These are phyloP conservation scores for Pythium phragmiticola DNA, from an alignment of 352 stramenopile species.

Conservation along the genomic window DNA sequence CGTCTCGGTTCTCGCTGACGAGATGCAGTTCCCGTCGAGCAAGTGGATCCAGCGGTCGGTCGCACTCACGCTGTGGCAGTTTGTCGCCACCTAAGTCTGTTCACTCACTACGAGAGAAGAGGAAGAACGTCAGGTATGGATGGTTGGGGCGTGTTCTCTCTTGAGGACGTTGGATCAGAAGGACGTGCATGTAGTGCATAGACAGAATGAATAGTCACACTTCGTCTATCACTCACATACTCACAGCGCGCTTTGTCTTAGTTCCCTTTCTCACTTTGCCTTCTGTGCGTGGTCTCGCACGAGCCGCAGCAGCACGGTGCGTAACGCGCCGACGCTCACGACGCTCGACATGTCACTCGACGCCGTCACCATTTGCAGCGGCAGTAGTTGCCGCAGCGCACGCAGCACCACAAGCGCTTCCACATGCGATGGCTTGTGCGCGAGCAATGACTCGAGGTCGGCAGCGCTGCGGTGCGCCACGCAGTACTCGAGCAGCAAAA, in stretches of 20 bases:
- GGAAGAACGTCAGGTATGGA: background rate
- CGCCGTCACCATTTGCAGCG: conserved; percentile 23
- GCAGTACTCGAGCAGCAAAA: conserved; percentile 66
- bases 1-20: conserved; percentile 62
- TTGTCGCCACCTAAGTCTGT: conserved; percentile 22
- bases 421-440: conserved; percentile 54
- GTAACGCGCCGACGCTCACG: conserved; percentile 29
- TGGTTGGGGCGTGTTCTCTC: background rate
- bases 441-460: conserved; percentile 50
- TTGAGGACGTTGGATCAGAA: too few species aligned
- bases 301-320: conserved; percentile 24
- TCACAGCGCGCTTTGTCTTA: background rate
- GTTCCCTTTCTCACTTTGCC: background rate
- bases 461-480: conserved; percentile 40
- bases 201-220: too few species aligned
- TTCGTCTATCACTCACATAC: too few species aligned
- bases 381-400: conserved; percentile 37
- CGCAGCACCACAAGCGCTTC: conserved; percentile 57
- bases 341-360: conserved; percentile 17
- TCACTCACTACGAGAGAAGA: too few species aligned
- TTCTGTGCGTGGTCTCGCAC: conserved; percentile 24
- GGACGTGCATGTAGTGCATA: too few species aligned
- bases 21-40: conserved; percentile 44
- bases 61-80: conserved; percentile 79
- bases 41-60: conserved; percentile 84